phyloP scores from a whole-genome alignment of 192 early-diverging fungal species.

The Backusella psychrophila region DNA sequence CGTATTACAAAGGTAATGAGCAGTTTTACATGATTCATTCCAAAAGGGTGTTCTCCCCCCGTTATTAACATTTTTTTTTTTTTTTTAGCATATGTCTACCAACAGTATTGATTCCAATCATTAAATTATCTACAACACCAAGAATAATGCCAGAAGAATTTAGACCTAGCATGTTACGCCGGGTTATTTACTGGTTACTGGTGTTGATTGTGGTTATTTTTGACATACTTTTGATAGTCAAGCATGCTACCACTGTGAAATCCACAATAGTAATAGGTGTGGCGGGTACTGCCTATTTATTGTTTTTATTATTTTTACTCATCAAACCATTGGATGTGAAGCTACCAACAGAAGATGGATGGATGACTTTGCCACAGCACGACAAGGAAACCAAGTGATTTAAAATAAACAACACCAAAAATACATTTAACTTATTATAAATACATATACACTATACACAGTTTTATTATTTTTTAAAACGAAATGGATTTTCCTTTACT shows the following conservation, averaged over 20 bases:
- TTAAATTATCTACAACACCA: slow-evolving; percentile 8
- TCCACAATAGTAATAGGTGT: slow-evolving; percentile 5
- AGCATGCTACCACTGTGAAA: not conserved
- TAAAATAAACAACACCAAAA: not conserved
- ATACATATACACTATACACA: not conserved
- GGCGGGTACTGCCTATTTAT: not conserved
- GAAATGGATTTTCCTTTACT: not conserved
- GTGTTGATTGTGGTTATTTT: slow-evolving; percentile 8
- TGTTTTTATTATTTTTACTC: slow-evolving; percentile 1
- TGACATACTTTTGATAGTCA: slow-evolving; percentile 17
- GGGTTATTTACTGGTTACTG: not conserved
- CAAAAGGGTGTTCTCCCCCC: not conserved
- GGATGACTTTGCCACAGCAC: slow-evolving; percentile 14
- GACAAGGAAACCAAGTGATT: not conserved
- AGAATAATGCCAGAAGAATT: slow-evolving; percentile 5
- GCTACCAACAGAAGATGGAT: not conserved
- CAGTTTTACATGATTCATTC: not conserved
- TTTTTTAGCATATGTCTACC: slow-evolving; percentile 17
- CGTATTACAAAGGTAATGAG: slow-evolving; percentile 56
- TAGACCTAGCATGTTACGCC: not conserved
- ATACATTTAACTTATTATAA: not conserved
- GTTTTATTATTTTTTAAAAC: not conserved
- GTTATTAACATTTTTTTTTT: not conserved
- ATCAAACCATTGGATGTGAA: not conserved
- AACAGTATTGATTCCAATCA: slow-evolving; percentile 19